phyloP scores from a whole-genome alignment of 805 yeast genomes.

The Cephaloascus albidus region DNA sequence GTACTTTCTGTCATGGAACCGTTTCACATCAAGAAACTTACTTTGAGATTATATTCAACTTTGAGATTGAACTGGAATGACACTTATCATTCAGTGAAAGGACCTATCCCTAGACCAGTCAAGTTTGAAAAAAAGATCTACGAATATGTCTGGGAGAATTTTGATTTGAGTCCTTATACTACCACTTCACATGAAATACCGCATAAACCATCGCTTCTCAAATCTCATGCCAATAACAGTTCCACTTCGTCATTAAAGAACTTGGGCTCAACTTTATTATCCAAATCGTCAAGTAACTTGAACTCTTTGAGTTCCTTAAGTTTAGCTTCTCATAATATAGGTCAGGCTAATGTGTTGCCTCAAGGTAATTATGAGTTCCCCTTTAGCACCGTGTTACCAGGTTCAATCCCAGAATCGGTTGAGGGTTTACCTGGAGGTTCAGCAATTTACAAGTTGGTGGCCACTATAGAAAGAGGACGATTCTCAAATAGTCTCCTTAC shows the following conservation, averaged over 20 bases:
- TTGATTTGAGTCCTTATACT: constrained; percentile 38
- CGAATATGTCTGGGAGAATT: constrained; percentile 73
- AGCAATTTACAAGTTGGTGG: constrained; percentile 62
- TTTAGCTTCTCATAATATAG: constrained; percentile 5
- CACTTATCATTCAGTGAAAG: constrained; percentile 33
- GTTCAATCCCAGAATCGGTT: constrained; percentile 75
- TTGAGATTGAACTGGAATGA: constrained; percentile 61
- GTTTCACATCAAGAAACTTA: constrained; percentile 52
- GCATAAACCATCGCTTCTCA: not conserved
- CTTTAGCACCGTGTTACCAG: constrained; percentile 77
- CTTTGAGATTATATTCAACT: constrained; percentile 58
- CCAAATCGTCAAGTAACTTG: constrained; percentile 23
- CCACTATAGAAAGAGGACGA: constrained; percentile 76
- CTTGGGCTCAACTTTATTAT: constrained; percentile 19
- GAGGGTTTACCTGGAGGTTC: constrained; percentile 84
- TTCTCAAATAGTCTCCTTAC: constrained; percentile 57
- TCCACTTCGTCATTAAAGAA: constrained; percentile 34
- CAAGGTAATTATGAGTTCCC: constrained; percentile 89
- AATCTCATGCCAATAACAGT: constrained; percentile 17
- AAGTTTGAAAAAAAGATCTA: constrained; percentile 54
- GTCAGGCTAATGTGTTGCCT: constrained; percentile 37
- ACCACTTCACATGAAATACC: constrained; percentile 2
- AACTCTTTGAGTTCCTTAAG: constrained; percentile 1
- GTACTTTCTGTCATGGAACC: constrained; percentile 74
- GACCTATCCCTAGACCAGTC: constrained; percentile 34